Evolutionary conservation across 1,139 yeast species (phyloP).

Genomic region (Sugiyamaella paludigena): DNA sequence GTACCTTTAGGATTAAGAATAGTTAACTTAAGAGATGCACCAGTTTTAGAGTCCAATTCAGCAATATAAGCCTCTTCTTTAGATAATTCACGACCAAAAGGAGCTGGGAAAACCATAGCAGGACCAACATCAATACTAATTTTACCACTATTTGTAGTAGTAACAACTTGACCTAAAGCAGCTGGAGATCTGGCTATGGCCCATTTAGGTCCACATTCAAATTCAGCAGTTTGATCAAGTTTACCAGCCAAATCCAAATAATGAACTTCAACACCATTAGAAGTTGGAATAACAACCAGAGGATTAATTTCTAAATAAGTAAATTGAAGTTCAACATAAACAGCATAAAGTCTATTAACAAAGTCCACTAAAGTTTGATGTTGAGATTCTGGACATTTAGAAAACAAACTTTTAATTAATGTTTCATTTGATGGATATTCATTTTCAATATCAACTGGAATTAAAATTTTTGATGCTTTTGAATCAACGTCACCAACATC

Average conservation of each 20-base stretch:
- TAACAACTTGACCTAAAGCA: constrained; percentile 39
- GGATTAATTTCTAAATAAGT: constrained; percentile 49
- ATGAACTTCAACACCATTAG: constrained; percentile 43
- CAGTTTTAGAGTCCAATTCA: constrained; percentile 49
- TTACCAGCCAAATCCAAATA: constrained; percentile 49
- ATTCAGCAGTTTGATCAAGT: constrained; percentile 49
- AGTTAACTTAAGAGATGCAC: constrained; percentile 47
- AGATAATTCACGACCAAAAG: constrained; percentile 47
- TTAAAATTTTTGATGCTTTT: constrained; percentile 44
- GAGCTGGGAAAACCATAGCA: constrained; percentile 50
- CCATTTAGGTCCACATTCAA: constrained; percentile 51
- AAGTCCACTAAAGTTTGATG: constrained; percentile 44
- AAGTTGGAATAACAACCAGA: constrained; percentile 44
- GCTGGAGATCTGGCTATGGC: constrained; percentile 47
- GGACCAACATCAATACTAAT: constrained; percentile 45
- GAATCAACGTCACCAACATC: constrained; percentile 50
- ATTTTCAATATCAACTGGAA: constrained; percentile 44
- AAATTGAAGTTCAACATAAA: constrained; percentile 47
- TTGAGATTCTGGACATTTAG: constrained; percentile 43
- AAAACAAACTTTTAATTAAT: constrained; percentile 36
- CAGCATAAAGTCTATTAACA: constrained; percentile 47
- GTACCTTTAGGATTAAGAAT: constrained; percentile 45
- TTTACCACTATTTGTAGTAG: constrained; percentile 28
- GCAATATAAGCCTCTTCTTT: constrained; percentile 49
- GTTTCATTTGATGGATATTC: constrained; percentile 43